phyloP scores from a whole-genome alignment of 176 grass and related monocot species.

The Oropetium thomaeum region DNA sequence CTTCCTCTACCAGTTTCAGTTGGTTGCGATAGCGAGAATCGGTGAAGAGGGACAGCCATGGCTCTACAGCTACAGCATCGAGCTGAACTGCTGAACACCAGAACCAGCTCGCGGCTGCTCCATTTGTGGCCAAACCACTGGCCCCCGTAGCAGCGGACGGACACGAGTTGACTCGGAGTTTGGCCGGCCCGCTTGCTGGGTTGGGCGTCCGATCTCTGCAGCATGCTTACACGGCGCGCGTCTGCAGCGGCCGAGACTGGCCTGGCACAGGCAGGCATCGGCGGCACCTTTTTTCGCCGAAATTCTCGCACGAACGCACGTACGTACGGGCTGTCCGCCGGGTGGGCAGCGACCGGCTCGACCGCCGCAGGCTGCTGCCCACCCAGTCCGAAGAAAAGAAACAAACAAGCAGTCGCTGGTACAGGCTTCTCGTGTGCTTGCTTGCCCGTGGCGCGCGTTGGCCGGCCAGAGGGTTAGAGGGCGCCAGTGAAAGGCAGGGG shows the following conservation, averaged over 20 bases:
- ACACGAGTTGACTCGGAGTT: conserved; percentile 30
- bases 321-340: not conserved
- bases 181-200: not conserved
- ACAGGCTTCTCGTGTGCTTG: conserved; percentile 1
- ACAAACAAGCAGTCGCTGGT: conserved; percentile 21
- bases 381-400: conserved; percentile 26
- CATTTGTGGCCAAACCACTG: too few species aligned
- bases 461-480: not conserved
- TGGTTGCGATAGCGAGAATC: not conserved
- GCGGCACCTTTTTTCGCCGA: conserved; percentile 26
- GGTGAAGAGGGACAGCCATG: not conserved
- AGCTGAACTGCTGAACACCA: not conserved
- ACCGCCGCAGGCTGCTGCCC: conserved; percentile 4
- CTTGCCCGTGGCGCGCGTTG: conserved; percentile 6
- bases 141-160: not conserved
- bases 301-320: not conserved
- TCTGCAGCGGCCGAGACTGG: not conserved
- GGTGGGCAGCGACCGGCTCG: not conserved
- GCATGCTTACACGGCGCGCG: not conserved
- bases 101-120: too few species aligned
- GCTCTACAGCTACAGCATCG: not conserved
- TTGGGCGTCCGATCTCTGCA: not conserved
- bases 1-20: not conserved
- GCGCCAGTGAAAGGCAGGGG: not conserved
- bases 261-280: not conserved